Conservation (phyloP, 2,329 filamentous ascomycete species). For the Lithohypha guttulata region DNA sequence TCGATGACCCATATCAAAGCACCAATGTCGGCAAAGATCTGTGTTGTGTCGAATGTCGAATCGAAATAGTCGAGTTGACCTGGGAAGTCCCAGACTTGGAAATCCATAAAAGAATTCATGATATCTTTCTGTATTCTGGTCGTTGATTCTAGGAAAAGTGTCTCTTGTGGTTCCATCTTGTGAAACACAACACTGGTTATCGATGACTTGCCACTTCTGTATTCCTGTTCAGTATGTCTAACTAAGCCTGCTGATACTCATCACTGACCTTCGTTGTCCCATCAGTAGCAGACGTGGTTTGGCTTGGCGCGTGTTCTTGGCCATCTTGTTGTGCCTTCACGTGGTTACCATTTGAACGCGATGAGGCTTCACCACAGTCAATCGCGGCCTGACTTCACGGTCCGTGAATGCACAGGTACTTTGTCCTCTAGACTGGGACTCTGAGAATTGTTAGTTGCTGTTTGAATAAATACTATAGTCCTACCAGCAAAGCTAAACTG, state of each 20-base stretch:
- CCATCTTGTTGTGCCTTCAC: no score
- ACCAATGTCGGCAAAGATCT: conserved; percentile 88
- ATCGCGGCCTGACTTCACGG: no score
- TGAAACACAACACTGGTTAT: conserved; percentile 99
- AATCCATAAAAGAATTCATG: conserved; percentile 98
- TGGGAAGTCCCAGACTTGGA: conserved; percentile 96
- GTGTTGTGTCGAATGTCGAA: conserved; percentile 68
- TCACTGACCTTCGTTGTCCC: conserved; percentile 82
- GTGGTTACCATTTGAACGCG: no score
- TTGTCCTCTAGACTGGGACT: no score
- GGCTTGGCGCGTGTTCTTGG: not conserved
- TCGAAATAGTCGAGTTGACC: conserved; percentile 90
- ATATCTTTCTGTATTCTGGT: conserved; percentile 88
- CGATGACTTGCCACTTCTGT: conserved; percentile 91
- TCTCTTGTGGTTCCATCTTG: conserved; percentile 92
- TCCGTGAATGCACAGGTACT: no score
- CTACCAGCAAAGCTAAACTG: no score
- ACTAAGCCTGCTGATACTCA: no score
- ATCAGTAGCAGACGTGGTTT: conserved; percentile 85
- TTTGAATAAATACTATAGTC: no score
- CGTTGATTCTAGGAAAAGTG: conserved; percentile 88
- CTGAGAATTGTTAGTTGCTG: no score
- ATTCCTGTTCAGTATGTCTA: no score
- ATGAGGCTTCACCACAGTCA: no score
- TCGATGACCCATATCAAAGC: conserved; percentile 98